These are phyloP conservation scores for Osmozyma mogii DNA, from an alignment of 805 yeast species.

Conservation along the genomic window DNA sequence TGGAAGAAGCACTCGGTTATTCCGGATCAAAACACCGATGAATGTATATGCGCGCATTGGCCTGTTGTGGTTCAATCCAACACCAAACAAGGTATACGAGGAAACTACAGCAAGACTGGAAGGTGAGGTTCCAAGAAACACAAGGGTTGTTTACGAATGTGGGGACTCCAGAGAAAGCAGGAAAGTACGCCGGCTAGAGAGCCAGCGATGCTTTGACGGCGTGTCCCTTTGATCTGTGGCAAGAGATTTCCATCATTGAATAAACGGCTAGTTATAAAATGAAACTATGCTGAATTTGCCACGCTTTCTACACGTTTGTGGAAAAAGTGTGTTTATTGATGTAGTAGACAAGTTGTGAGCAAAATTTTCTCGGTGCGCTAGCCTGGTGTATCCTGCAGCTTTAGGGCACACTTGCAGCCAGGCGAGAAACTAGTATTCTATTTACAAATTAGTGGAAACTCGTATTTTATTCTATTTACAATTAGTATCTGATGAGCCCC, in stretches of 20 bases:
- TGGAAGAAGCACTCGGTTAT: neutral
- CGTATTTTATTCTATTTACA: neutral
- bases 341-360: neutral
- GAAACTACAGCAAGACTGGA: constrained; percentile 1
- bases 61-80: neutral
- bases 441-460: neutral
- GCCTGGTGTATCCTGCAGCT: no score
- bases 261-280: constrained; percentile 28
- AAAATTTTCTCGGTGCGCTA: neutral
- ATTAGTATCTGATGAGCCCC: constrained; percentile 3
- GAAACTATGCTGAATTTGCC: constrained; percentile 44
- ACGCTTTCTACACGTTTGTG: constrained; percentile 5
- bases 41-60: neutral
- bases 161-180: constrained; percentile 8
- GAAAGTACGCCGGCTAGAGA: constrained; percentile 10
- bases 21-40: neutral
- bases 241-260: constrained; percentile 38
- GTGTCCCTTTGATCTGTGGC: constrained; percentile 29
- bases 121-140: neutral
- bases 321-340: constrained; percentile 1
- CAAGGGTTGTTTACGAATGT: neutral
- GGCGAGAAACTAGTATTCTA: constrained; percentile 8
- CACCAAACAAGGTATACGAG: neutral
- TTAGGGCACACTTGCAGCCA: neutral
- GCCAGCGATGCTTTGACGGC: constrained; percentile 18